A percentile compares a stretch with the other conserved stretches of the same genome.
Evolutionary conservation across 1,284 basidiomycete species (phyloP).

Genomic region (Mrakiaceae sp.): DNA sequence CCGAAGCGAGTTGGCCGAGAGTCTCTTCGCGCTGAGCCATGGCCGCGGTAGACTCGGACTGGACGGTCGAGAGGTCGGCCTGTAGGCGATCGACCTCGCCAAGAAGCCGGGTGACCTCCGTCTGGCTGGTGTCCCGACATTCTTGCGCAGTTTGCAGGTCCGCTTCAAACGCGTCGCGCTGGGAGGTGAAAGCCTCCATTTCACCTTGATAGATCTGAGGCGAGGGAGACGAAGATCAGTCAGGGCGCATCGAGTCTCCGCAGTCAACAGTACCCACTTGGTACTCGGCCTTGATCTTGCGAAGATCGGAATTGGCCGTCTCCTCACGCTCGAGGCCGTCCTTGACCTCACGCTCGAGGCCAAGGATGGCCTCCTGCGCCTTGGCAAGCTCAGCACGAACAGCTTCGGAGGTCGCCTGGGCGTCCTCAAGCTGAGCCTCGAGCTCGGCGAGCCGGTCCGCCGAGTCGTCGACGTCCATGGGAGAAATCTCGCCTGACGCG

Average conservation of each 20-base stretch:
- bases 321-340: neutral
- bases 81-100: conserved; percentile 16
- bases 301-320: neutral
- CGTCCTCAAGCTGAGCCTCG: neutral
- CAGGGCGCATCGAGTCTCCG: neutral
- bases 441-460: conserved; percentile 9
- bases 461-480: conserved; percentile 6
- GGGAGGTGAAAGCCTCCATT: conserved; percentile 13
- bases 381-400: neutral
- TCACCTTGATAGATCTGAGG: conserved; percentile 5
- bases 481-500: conserved; percentile 10
- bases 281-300: conserved; percentile 3
- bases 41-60: neutral
- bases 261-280: neutral
- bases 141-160: too few species aligned
- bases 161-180: neutral
- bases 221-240: neutral
- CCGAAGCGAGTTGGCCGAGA: too few species aligned
- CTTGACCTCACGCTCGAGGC: conserved; percentile 18
- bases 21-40: too few species aligned
- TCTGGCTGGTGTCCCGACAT: neutral
- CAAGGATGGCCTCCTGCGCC: conserved; percentile 14
- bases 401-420: neutral
- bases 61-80: conserved; percentile 2
- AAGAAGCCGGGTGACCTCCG: neutral